Base-by-base conservation (phyloP, 345 rosid species). In the Aethionema arabicum region DNA sequence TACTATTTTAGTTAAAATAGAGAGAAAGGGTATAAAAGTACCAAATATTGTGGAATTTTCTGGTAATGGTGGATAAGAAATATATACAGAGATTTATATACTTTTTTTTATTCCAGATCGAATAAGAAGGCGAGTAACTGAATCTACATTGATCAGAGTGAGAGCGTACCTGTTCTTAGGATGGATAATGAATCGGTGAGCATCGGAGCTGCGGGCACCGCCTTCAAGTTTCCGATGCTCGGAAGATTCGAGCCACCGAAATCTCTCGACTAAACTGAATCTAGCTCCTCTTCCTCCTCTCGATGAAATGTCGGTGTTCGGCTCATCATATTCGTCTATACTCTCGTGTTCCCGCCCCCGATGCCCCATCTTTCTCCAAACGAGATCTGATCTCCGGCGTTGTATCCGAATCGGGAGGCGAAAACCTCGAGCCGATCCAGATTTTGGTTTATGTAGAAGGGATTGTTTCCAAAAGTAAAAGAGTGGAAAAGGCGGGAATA, bases 141-240 rank as follows among this genome's bases (percentile, higher is more conserved):
- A 21, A 21, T 21, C 27, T 21, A 21, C 27, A 21, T 21, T 21
- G 2, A 21, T 21, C 27, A 38, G 1, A 7, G 21, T n/a, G 41
- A 10, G 32, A 36, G n/a, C 8, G 51, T 1, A 91, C 98, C 90
- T 88, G 77, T 66, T 83, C 0, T 82, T 83, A 4, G 96, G 98
- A 68, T 75, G 78, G 53, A 91, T 82, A 52, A 79, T 59, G 62
- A 65, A 69, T 31, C 90, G 44, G 11, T 69, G 37, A 7, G 32
- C 80, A 6, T 39, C 63, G 55, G 70, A 74, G 69, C 27, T 35
- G 6, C 70, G 35, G 11, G 70, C 51, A 47, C 70, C 76, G 11
- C 79, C 72, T 30, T 86, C 80, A 61, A 74, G 61, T 39, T 55
- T 72, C 36, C 77, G 63, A 15, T 68, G 70, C 21, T 46, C 66